These are phyloP conservation scores for Rhizoctonia solani DNA, from an alignment of 1,284 basidiomycete genomes.

Conservation along the genomic window DNA sequence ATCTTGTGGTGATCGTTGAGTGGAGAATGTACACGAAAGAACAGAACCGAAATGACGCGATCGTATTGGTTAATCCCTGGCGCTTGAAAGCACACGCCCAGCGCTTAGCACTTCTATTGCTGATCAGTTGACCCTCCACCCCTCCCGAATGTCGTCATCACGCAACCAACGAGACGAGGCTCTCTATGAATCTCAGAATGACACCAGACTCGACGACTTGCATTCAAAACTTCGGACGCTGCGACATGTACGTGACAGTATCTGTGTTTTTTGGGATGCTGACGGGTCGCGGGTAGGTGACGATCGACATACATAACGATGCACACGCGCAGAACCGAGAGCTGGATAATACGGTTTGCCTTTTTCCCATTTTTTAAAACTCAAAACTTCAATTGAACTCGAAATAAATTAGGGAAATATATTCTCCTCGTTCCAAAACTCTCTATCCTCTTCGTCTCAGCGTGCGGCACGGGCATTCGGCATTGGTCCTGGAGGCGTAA, in stretches of 20 bases:
- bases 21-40: neutral
- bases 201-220: conserved; percentile 76
- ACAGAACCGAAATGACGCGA: neutral
- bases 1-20: conserved; percentile 48
- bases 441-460: conserved; percentile 64
- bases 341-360: conserved; percentile 70
- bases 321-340: conserved; percentile 78
- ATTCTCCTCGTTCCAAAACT: conserved; percentile 64
- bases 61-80: neutral
- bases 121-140: neutral
- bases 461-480: conserved; percentile 73
- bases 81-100: neutral
- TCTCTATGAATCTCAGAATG: conserved; percentile 74
- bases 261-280: conserved; percentile 28
- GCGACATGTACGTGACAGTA: conserved; percentile 61
- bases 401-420: conserved; percentile 56
- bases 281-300: conserved; percentile 56
- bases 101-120: too few relatives aligned
- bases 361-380: neutral
- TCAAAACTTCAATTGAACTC: conserved; percentile 5
- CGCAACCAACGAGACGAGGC: conserved; percentile 38
- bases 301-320: conserved; percentile 77
- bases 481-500: conserved; percentile 62
- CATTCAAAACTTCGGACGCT: conserved; percentile 78
- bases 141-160: conserved; percentile 23